Evolutionary conservation across 2,329 filamentous ascomycete species (phyloP), one percentile per base, ranked within the genome.

Genomic region (Thelonectria rubi): DNA sequence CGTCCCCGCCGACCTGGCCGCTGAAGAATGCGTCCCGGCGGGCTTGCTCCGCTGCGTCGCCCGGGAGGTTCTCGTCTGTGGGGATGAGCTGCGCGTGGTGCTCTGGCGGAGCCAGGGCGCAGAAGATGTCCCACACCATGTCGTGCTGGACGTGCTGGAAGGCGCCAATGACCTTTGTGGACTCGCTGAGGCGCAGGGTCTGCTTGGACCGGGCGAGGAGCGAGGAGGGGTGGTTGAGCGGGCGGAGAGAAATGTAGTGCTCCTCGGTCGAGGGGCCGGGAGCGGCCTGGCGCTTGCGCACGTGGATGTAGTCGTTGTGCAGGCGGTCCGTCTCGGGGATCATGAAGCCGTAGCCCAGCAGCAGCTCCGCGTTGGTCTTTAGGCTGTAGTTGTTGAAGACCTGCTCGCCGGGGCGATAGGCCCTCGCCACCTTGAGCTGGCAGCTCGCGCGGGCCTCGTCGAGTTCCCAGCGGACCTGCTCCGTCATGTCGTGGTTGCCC

Each of bases 341-440:
- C 64, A 85, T 80, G 70, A 90, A 90, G 2, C 87, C 86, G 69
- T 90, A 90, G 0, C 83, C 87, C 2, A 90, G 77, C 1, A 90
- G 79, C 21, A 90, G 78, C 76, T 92, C 89, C 60, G 88, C 89
- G 69, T 93, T 93, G 7, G 89, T 91, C 75, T 92, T 91, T 70
- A 79, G 74, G 30, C 90, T 90, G 71, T 93, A 93, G 73, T 91
- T 92, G 78, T 92, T 91, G 69, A 82, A 88, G 21, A 88, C 75
- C 66, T 88, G 85, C 30, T 85, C 74, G 0, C 88, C 86, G 0
- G 85, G 76, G 5, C 65, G 50, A 67, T 88, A 83, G 1, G 67
- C 62, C 57, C 79, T 77, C 17, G 71, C 73, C 9, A 81, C 79
- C 15, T 74, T 70, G 10, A 88, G 77, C 9, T 72, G 75, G 61